Conservation (phyloP, 805 yeast genomes). For the Hanseniaspora osmophila region DNA sequence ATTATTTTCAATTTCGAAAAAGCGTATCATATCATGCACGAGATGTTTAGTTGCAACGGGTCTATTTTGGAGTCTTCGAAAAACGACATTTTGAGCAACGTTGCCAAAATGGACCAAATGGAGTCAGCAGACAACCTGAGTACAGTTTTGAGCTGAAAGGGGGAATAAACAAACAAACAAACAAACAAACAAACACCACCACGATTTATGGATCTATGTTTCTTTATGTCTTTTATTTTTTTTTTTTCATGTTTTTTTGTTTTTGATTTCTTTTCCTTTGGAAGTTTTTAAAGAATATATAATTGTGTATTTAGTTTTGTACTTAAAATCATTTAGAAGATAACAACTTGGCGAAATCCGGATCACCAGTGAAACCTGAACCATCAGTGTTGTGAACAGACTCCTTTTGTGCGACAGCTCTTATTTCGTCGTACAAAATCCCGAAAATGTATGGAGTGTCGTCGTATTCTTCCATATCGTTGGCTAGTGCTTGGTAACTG, state of each 20-base stretch:
- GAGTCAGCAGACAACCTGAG: slow-evolving; percentile 60
- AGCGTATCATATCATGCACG: slow-evolving; percentile 87
- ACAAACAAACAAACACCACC: too few relatives aligned
- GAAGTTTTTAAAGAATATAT: neutral
- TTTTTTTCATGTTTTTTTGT: neutral
- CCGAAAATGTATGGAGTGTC: slow-evolving; percentile 28
- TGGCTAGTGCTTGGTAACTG: slow-evolving; percentile 21
- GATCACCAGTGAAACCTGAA: slow-evolving; percentile 13
- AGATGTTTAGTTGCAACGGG: slow-evolving; percentile 71
- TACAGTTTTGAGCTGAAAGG: slow-evolving; percentile 23
- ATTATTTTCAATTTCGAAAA: slow-evolving; percentile 90
- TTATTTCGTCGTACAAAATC: slow-evolving; percentile 24
- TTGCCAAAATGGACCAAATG: slow-evolving; percentile 74
- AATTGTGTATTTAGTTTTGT: neutral
- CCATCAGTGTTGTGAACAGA: slow-evolving; percentile 13
- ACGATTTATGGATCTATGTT: too few relatives aligned
- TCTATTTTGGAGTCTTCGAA: slow-evolving; percentile 71
- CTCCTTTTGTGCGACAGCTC: slow-evolving; percentile 12
- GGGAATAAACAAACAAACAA: too few relatives aligned
- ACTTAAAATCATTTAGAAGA: neutral
- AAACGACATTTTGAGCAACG: slow-evolving; percentile 61
- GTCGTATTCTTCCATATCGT: slow-evolving; percentile 25
- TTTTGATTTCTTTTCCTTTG: too few relatives aligned
- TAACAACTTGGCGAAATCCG: slow-evolving; percentile 11
- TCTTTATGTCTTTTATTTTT: neutral